phyloP scores from a whole-genome alignment of 2,329 filamentous ascomycete species.

The Talaromyces sp. region DNA sequence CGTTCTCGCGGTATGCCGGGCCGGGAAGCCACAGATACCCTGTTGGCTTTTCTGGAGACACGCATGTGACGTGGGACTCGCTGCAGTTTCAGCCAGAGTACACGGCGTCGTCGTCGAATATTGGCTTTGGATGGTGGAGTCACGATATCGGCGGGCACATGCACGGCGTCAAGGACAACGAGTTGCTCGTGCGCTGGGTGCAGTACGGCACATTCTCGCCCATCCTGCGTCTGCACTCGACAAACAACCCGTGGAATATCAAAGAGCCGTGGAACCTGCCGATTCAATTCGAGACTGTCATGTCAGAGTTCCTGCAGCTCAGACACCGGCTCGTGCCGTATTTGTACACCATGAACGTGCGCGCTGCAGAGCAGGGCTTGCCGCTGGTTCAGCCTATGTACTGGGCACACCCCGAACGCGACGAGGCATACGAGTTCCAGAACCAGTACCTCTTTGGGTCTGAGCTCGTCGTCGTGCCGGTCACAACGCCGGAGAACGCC shows the following conservation, averaged over 20 bases:
- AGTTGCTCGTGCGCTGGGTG: constrained; percentile 56
- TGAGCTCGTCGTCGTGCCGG: constrained; percentile 52
- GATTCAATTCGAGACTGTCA: constrained; percentile 40
- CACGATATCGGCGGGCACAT: constrained; percentile 65
- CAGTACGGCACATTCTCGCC: constrained; percentile 59
- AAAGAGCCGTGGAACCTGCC: constrained; percentile 60
- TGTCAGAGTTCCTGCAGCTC: constrained; percentile 48
- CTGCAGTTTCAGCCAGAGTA: constrained; percentile 63
- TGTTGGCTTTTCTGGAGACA: constrained; percentile 61
- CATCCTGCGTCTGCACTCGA: constrained; percentile 57
- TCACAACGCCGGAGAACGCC: constrained; percentile 47
- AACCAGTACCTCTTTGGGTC: constrained; percentile 59
- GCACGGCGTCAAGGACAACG: constrained; percentile 51
- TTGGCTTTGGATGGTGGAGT: constrained; percentile 65
- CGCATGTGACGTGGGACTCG: constrained; percentile 55
- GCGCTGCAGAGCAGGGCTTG: constrained; percentile 39
- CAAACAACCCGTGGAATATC: constrained; percentile 52
- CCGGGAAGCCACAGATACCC: constrained; percentile 61
- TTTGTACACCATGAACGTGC: constrained; percentile 54
- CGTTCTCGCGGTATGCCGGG: constrained; percentile 59
- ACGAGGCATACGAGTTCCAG: constrained; percentile 52
- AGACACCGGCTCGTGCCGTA: constrained; percentile 58
- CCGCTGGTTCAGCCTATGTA: constrained; percentile 60
- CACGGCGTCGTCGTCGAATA: constrained; percentile 61
- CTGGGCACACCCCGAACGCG: constrained; percentile 51